Evolutionary conservation across 208 protist species (phyloP).

Genomic region (Trypanosomatidae sp.): DNA sequence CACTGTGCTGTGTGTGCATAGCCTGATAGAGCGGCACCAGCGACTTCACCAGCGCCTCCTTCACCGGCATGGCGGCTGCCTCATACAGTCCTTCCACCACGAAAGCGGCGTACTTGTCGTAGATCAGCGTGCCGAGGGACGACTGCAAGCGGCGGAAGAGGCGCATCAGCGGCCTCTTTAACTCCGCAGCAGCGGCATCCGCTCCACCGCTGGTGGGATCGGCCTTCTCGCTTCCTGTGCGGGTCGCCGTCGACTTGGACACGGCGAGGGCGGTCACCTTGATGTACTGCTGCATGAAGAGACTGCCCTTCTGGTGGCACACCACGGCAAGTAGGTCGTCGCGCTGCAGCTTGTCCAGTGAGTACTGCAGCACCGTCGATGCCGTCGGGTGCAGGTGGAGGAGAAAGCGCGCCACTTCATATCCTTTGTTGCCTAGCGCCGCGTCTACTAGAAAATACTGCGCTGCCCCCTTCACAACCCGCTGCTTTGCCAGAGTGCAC

Average conservation of each 20-base stretch:
- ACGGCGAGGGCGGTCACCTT: constrained; percentile 26
- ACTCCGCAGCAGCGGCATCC: not conserved
- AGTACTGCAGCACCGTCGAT: constrained; percentile 53
- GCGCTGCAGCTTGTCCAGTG: constrained; percentile 68
- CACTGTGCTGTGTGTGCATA: constrained; percentile 15
- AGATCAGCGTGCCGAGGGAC: constrained; percentile 42
- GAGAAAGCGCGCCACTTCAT: constrained; percentile 70
- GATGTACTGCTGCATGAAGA: constrained; percentile 81
- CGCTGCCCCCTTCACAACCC: constrained; percentile 45
- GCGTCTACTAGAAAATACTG: constrained; percentile 74
- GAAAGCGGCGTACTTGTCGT: constrained; percentile 68
- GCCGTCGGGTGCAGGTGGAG: constrained; percentile 68
- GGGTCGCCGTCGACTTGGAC: constrained; percentile 2
- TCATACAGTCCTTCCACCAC: constrained; percentile 83
- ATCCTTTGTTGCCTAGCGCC: constrained; percentile 48
- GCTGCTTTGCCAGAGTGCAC: constrained; percentile 36
- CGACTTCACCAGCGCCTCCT: constrained; percentile 74
- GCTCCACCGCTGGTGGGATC: not conserved
- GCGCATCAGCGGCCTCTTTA: constrained; percentile 33
- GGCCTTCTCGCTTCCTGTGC: not conserved
- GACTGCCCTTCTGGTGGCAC: constrained; percentile 57
- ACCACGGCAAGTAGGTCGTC: constrained; percentile 55
- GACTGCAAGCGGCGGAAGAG: constrained; percentile 60
- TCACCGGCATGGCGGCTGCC: constrained; percentile 53
- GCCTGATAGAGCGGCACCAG: constrained; percentile 70